Conservation (phyloP, 2,329 filamentous ascomycete genomes). For the Cryphonectria naterciae region DNA sequence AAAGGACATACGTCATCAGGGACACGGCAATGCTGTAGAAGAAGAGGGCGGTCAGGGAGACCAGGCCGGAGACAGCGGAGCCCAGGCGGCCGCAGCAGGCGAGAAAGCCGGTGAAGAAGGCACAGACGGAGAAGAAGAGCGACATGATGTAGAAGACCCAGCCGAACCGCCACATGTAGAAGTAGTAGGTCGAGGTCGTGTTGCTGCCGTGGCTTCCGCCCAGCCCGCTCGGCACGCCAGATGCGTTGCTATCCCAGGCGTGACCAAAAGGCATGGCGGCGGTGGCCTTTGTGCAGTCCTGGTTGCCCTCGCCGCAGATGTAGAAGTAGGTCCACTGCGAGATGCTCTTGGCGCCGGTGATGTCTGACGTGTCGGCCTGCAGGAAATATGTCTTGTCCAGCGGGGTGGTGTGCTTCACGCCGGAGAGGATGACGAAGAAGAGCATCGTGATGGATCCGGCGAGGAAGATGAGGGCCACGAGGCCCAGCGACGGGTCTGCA, state of each 20-base stretch:
- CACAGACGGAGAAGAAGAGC: conserved; percentile 74
- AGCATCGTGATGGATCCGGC: conserved; percentile 57
- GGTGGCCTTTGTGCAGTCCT: conserved; percentile 65
- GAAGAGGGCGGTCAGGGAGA: conserved; percentile 64
- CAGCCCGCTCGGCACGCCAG: conserved; percentile 49
- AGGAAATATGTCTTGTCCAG: conserved; percentile 85
- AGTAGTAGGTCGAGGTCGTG: conserved; percentile 67
- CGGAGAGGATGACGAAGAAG: conserved; percentile 63
- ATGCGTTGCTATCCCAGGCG: conserved; percentile 61
- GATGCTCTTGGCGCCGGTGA: conserved; percentile 66
- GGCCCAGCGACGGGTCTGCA: conserved; percentile 47
- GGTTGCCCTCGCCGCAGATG: conserved; percentile 69
- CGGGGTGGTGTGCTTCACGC: conserved; percentile 52
- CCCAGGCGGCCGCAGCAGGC: conserved; percentile 74
- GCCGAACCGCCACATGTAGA: conserved; percentile 86
- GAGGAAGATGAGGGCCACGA: conserved; percentile 53
- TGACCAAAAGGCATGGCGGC: conserved; percentile 73
- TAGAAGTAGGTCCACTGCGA: conserved; percentile 93
- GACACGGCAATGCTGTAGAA: conserved; percentile 69
- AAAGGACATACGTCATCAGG: conserved; percentile 76
- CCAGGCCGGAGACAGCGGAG: conserved; percentile 66
- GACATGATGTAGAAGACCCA: conserved; percentile 90
- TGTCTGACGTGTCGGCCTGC: conserved; percentile 73
- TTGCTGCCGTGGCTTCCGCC: conserved; percentile 48
- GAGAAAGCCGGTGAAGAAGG: conserved; percentile 70